Evolutionary conservation across 768 basidiomycete genomes (phyloP).

Genomic region (Cystofilobasidium ferigula): DNA sequence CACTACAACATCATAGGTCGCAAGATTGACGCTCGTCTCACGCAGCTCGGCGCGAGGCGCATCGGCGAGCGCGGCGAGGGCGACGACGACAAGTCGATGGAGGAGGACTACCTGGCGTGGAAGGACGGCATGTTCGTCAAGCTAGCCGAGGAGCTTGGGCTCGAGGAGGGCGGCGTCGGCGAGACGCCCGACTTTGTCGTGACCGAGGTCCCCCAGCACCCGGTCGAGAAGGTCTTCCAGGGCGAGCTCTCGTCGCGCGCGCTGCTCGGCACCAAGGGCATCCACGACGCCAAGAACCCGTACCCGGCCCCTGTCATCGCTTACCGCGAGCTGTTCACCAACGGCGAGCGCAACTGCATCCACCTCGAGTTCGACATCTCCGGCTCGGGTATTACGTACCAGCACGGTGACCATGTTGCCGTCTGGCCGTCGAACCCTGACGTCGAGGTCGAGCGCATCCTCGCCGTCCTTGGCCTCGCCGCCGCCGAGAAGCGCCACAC

Average conservation of each 20-base stretch:
- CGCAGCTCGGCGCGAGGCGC: slow-evolving; percentile 67
- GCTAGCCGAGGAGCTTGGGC: slow-evolving; percentile 66
- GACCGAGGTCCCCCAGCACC: slow-evolving; percentile 58
- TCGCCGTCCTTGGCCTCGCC: slow-evolving; percentile 71
- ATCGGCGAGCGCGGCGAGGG: slow-evolving; percentile 89
- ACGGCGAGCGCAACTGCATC: slow-evolving; percentile 74
- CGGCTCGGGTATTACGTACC: slow-evolving; percentile 93
- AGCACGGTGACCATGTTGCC: slow-evolving; percentile 95
- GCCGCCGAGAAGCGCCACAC: slow-evolving; percentile 56
- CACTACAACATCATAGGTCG: slow-evolving; percentile 88
- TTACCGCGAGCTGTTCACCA: slow-evolving; percentile 73
- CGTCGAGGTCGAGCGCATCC: slow-evolving; percentile 75
- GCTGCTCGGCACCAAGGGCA: slow-evolving; percentile 82
- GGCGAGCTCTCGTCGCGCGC: slow-evolving; percentile 95
- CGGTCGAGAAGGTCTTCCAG: slow-evolving; percentile 81
- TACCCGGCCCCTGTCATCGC: slow-evolving; percentile 69
- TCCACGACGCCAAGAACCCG: slow-evolving; percentile 96
- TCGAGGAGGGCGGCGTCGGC: slow-evolving; percentile 92
- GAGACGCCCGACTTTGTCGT: slow-evolving; percentile 91
- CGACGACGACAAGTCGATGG: slow-evolving; percentile 99
- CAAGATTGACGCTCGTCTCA: slow-evolving; percentile 60
- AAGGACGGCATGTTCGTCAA: slow-evolving; percentile 95
- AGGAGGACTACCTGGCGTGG: slow-evolving; percentile 98
- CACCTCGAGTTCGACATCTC: slow-evolving; percentile 89
- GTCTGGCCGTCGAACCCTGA: slow-evolving; percentile 95